phyloP scores from a whole-genome alignment of 352 stramenopile species.

The Plasmopara halstedii region DNA sequence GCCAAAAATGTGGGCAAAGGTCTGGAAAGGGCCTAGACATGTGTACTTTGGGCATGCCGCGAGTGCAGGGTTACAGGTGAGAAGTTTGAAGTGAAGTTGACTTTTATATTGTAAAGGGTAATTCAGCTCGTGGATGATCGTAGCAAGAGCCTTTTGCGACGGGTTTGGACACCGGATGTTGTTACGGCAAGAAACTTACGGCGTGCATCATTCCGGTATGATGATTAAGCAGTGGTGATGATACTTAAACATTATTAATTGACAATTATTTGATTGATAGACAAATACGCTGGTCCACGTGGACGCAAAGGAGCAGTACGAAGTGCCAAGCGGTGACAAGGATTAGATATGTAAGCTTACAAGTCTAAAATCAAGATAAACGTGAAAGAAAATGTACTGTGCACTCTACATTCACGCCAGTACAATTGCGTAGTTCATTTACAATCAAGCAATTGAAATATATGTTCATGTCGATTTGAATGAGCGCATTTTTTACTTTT shows the following conservation, averaged over 20 bases:
- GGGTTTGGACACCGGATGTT: slow-evolving; percentile 88
- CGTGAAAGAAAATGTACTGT: too few relatives aligned
- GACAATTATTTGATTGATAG: slow-evolving; percentile 11
- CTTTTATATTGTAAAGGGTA: background rate
- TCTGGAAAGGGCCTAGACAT: slow-evolving; percentile 70
- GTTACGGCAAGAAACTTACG: slow-evolving; percentile 83
- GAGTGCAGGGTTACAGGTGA: slow-evolving; percentile 66
- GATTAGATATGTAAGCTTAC: slow-evolving; percentile 3
- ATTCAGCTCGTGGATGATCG: background rate
- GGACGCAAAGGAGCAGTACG: slow-evolving; percentile 29
- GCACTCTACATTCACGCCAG: too few relatives aligned
- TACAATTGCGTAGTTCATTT: too few relatives aligned
- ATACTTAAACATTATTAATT: slow-evolving; percentile 1
- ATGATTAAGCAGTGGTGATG: background rate
- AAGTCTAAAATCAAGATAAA: background rate
- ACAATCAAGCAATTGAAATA: too few relatives aligned
- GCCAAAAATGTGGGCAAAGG: slow-evolving; percentile 55
- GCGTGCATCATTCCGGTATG: slow-evolving; percentile 82
- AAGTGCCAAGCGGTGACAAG: slow-evolving; percentile 21
- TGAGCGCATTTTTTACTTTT: too few relatives aligned
- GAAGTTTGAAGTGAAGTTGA: background rate
- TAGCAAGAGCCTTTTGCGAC: slow-evolving; percentile 84
- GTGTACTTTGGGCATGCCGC: slow-evolving; percentile 92
- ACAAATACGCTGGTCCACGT: slow-evolving; percentile 28
- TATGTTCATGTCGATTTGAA: too few relatives aligned